Percentiles rank a stretch among this genome's conserved stretches.
Evolutionary conservation across 2,329 filamentous ascomycete genomes (phyloP).

Genomic region (Aspergillus pseudotamarii): DNA sequence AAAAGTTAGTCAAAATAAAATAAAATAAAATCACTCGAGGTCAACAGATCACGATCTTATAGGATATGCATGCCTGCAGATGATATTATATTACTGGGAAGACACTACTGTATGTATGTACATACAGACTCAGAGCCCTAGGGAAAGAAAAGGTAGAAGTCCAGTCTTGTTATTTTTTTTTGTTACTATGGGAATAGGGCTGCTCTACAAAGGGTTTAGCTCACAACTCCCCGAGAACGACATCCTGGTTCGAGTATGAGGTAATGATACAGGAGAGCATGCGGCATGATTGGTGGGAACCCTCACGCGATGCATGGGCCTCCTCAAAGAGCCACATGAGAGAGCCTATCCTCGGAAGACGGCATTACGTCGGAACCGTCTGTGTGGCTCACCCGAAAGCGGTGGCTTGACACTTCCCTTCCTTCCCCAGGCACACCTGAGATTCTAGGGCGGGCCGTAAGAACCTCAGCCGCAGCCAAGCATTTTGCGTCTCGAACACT

Average conservation of each 20-base stretch:
- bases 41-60: neutral
- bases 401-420: neutral
- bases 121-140: too few species aligned
- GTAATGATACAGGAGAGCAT: conserved; percentile 5
- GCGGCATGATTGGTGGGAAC: neutral
- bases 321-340: conserved; percentile 6
- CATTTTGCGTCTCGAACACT: conserved; percentile 24
- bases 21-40: neutral
- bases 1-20: neutral
- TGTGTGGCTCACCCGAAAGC: neutral
- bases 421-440: neutral
- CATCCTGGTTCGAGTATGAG: neutral
- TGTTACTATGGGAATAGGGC: conserved; percentile 5
- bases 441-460: conserved; percentile 20
- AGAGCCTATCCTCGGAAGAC: neutral
- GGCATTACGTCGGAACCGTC: neutral
- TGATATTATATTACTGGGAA: neutral
- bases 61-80: neutral
- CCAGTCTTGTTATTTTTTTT: conserved; percentile 3
- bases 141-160: too few species aligned
- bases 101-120: neutral
- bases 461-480: conserved; percentile 28
- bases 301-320: neutral
- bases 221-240: neutral
- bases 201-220: conserved; percentile 2